Evolutionary conservation across 257 asterid species (phyloP), one percentile per base, ranked within the genome.

Genomic region (Echium plantagineum): DNA sequence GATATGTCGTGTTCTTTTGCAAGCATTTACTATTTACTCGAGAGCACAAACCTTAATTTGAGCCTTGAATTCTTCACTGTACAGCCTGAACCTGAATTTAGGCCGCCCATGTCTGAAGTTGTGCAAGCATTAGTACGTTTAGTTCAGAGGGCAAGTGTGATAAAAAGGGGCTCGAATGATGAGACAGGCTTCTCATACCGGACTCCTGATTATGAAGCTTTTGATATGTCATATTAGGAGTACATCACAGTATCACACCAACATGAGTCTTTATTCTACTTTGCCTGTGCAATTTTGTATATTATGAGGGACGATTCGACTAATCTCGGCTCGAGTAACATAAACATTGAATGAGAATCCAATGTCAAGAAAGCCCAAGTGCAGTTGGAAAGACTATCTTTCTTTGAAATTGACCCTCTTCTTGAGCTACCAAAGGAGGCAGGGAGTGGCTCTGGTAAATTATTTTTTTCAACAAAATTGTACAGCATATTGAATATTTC

Each of bases 31-130:
- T 42, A 10, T 42, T 42, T 42, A 31, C 2, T 47, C 19, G 9
- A n/a, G 9, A 24, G 60, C 54, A 15, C 31, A 38, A 24, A 64
- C 52, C 22, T 6, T 35, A 26, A 47, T 55, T 9, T 22, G 31
- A 1, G 16, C 16, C 12, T 10, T 42, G 13, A 12, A 19, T 15
- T 31, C 32, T 49, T 52, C 46, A 52, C 13, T 59, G 15, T 74
- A 70, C 94, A 91, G 98, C 94, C 95, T 32, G 98, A 91, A 64
- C 98, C 98, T 2, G 97, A 91, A 69, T 91, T 91, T 54, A 80
- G 98, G 7, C 98, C 98, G 18, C 96, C 95, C 15, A 91, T 91
- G 98, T 91, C 98, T 9, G 98, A 91, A 65, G 96, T 91, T 24
- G 98, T 88, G 68, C 97, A 88, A 77, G 93, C 98, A 13, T 76